These are phyloP conservation scores for Zygosaccharomyces sapae DNA, from an alignment of 1,139 yeast genomes.

Conservation along the genomic window DNA sequence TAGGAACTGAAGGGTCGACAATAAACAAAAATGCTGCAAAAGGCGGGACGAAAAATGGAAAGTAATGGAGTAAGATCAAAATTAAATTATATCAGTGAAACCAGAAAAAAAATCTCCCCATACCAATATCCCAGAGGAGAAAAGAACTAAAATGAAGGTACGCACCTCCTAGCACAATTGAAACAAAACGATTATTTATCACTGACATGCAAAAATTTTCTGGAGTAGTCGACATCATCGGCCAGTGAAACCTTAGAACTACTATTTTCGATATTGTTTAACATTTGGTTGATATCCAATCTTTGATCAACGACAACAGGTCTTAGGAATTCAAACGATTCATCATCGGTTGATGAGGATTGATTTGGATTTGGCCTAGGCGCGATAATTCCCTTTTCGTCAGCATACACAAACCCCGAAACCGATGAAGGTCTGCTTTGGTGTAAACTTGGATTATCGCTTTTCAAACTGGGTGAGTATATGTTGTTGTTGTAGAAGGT, in stretches of 20 bases:
- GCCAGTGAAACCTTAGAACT: constrained; percentile 61
- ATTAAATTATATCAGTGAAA: not conserved
- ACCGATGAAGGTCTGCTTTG: constrained; percentile 18
- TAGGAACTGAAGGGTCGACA: not conserved
- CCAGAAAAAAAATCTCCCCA: not conserved
- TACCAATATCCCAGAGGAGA: not conserved
- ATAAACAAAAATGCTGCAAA: no score
- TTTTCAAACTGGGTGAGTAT: constrained; percentile 16
- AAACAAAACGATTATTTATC: constrained; percentile 37
- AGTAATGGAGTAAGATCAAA: not conserved
- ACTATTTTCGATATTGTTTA: constrained; percentile 43
- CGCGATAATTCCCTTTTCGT: constrained; percentile 24
- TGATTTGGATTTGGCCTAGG: constrained; percentile 12
- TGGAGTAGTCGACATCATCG: constrained; percentile 70
- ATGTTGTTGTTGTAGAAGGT: constrained; percentile 27
- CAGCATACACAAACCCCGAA: constrained; percentile 23
- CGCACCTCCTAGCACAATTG: no score
- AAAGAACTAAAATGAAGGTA: not conserved
- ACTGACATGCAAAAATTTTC: constrained; percentile 65
- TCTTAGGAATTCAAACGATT: constrained; percentile 9
- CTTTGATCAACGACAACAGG: constrained; percentile 61
- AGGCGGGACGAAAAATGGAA: not conserved
- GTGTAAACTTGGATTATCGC: constrained; percentile 7
- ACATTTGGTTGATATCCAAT: constrained; percentile 63
- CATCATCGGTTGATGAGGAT: constrained; percentile 9